phyloP scores from a whole-genome alignment of 2,329 filamentous ascomycete genomes.

The Diaporthe destruens region DNA sequence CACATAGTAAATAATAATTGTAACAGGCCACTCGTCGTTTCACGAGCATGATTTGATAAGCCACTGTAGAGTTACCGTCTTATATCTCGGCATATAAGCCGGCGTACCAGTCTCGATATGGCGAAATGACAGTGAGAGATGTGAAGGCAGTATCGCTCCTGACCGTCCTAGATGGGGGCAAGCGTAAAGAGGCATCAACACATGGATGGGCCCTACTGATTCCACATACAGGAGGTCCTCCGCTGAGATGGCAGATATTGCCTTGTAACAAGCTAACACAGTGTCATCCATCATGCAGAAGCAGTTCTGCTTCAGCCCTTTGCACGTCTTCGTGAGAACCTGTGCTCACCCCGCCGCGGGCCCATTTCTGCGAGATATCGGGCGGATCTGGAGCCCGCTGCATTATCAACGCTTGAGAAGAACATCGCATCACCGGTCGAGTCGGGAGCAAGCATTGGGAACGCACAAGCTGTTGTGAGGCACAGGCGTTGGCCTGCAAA shows the following conservation, averaged over 20 bases:
- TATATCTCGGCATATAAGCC: neutral
- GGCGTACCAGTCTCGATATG: neutral
- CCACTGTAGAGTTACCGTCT: neutral
- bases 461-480: neutral
- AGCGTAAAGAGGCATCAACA: neutral
- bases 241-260: neutral
- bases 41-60: no score
- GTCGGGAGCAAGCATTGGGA: neutral
- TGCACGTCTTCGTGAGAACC: neutral
- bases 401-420: neutral
- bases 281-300: neutral
- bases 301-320: neutral
- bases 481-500: neutral
- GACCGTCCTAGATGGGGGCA: no score
- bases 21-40: neutral
- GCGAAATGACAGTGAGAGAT: no score
- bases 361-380: neutral
- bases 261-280: neutral
- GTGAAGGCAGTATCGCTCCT: neutral
- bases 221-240: neutral
- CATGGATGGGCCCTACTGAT: neutral
- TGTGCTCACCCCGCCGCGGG: neutral
- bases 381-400: no score
- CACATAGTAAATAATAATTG: no score
- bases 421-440: neutral